A percentile compares a stretch with the other conserved stretches of the same genome.
Evolutionary conservation across 2,329 filamentous ascomycete genomes (phyloP).

Genomic region (Phaeoacremonium minimum): DNA sequence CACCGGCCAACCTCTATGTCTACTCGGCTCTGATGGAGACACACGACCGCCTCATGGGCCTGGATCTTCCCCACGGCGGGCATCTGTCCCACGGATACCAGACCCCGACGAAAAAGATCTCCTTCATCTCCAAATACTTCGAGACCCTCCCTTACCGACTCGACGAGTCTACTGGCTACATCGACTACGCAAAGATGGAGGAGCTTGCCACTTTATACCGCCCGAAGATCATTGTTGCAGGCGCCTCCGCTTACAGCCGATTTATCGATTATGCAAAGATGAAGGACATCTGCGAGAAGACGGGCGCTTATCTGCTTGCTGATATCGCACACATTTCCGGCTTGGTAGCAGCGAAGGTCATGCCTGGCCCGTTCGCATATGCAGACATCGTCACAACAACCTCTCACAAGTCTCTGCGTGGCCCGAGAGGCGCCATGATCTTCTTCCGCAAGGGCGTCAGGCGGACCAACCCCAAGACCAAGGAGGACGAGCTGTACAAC

Average conservation of each 20-base stretch:
- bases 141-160: constrained; percentile 95
- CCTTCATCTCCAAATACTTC: constrained; percentile 98
- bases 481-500: constrained; percentile 81
- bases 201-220: constrained; percentile 84
- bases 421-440: constrained; percentile 94
- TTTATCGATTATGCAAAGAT: constrained; percentile 93
- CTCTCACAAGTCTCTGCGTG: constrained; percentile 94
- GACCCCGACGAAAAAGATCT: constrained; percentile 90
- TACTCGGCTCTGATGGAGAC: constrained; percentile 91
- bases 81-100: constrained; percentile 97
- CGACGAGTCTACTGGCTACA: constrained; percentile 83
- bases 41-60: constrained; percentile 93
- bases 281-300: constrained; percentile 85
- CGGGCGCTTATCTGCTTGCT: constrained; percentile 86
- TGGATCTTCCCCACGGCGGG: constrained; percentile 93
- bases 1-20: constrained; percentile 78
- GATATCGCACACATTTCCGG: constrained; percentile 99
- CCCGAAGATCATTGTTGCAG: constrained; percentile 92
- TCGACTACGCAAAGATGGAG: constrained; percentile 91
- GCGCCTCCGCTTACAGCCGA: constrained; percentile 92
- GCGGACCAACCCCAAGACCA: constrained; percentile 77
- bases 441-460: constrained; percentile 95
- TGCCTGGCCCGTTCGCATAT: constrained; percentile 83
- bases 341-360: constrained; percentile 84
- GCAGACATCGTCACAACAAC: constrained; percentile 97